A percentile compares a stretch with the other conserved stretches of the same genome.
These are phyloP conservation scores for Phalaenopsis aphrodite DNA, from an alignment of 106 monocot species.

Conservation along the genomic window DNA sequence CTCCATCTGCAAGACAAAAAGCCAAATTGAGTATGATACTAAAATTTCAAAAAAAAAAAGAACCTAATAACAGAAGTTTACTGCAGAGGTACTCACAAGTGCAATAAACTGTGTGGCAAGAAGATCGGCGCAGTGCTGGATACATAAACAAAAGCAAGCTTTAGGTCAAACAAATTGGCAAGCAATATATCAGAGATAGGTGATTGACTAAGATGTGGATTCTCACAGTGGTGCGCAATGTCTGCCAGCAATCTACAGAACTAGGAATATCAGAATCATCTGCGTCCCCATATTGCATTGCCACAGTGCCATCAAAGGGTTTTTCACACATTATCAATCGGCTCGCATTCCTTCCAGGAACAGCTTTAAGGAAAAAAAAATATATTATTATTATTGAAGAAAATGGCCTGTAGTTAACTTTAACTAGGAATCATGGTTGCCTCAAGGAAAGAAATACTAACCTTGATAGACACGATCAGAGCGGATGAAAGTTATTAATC, in stretches of 20 bases:
- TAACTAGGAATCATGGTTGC: not conserved
- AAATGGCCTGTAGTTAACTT: not conserved
- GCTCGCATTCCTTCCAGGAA: slow-evolving; percentile 13
- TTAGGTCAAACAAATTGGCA: not conserved
- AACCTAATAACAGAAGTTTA: slow-evolving; percentile 8
- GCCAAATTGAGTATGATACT: not conserved
- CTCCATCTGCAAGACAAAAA: slow-evolving; percentile 42
- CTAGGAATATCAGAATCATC: slow-evolving; percentile 48
- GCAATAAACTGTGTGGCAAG: slow-evolving; percentile 57
- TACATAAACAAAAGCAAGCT: not conserved
- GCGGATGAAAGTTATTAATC: slow-evolving; percentile 37
- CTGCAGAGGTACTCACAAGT: slow-evolving; percentile 37
- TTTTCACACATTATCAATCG: slow-evolving; percentile 49
- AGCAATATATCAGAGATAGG: not conserved
- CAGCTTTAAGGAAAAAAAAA: slow-evolving; percentile 7
- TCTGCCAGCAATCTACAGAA: slow-evolving; percentile 26
- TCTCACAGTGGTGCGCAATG: slow-evolving; percentile 63
- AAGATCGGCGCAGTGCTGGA: slow-evolving; percentile 72
- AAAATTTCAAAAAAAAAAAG: not conserved
- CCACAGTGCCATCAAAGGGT: slow-evolving; percentile 63
- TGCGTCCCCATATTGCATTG: slow-evolving; percentile 54
- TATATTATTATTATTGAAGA: not conserved
- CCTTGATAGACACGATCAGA: slow-evolving; percentile 44
- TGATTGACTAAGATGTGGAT: slow-evolving; percentile 1
- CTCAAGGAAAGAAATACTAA: slow-evolving; percentile 13